Conservation (phyloP, 2,329 filamentous ascomycete genomes). For the Celoporthe dispersa region DNA sequence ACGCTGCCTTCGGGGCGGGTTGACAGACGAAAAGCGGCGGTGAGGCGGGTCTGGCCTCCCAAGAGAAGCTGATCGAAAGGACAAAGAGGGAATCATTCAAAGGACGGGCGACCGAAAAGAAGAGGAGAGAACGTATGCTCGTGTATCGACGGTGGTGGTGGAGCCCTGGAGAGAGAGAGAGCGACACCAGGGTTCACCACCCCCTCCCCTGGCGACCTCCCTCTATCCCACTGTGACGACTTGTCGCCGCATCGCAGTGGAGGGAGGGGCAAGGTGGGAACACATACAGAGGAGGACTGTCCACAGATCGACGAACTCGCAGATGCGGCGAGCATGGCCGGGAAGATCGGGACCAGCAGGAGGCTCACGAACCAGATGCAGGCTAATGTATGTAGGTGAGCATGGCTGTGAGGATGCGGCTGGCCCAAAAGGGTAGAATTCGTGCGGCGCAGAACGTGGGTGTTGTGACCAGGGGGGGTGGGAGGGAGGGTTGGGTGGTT, state of each 20-base stretch:
- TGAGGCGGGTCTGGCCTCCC: background rate
- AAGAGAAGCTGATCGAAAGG: background rate
- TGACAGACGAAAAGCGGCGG: background rate
- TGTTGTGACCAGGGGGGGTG: background rate
- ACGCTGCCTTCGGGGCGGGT: background rate
- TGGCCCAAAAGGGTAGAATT: constrained; percentile 35
- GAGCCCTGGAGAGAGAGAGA: background rate
- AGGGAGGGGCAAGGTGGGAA: background rate
- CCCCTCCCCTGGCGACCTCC: background rate
- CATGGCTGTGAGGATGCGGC: constrained; percentile 31
- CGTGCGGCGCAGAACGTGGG: constrained; percentile 13
- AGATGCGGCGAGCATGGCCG: constrained; percentile 11
- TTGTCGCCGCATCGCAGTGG: constrained; percentile 5
- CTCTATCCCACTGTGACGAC: background rate
- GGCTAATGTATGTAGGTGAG: constrained; percentile 30
- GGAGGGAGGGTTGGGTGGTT: background rate
- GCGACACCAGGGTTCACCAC: background rate
- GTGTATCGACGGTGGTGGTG: background rate
- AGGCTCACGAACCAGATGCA: constrained; percentile 25
- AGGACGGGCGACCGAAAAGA: background rate
- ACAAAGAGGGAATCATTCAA: background rate
- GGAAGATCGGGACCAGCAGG: constrained; percentile 21
- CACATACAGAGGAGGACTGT: constrained; percentile 1
- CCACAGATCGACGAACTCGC: constrained; percentile 9
- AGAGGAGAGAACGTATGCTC: background rate